Percentiles rank a stretch among this genome's conserved stretches.
Evolutionary conservation across 805 yeast species (phyloP).

Genomic region (Yueomyces sinensis): DNA sequence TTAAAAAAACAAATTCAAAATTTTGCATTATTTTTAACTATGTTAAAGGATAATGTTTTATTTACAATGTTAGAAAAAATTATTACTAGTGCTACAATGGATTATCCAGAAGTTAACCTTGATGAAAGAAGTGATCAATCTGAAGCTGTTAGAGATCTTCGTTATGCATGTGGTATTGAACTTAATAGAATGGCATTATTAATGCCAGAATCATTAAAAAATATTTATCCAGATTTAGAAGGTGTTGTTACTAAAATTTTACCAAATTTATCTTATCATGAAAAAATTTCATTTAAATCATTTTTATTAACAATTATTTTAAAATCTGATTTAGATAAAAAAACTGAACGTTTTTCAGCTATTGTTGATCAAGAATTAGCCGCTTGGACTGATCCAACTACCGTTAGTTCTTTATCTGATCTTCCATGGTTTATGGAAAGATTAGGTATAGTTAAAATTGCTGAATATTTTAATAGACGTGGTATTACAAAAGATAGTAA

Average conservation of each 20-base stretch:
- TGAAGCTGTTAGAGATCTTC: conserved; percentile 71
- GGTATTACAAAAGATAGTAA: conserved; percentile 69
- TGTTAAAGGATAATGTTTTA: conserved; percentile 70
- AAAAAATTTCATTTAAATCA: conserved; percentile 85
- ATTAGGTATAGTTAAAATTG: conserved; percentile 86
- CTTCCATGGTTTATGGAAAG: conserved; percentile 98
- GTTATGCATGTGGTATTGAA: conserved; percentile 91
- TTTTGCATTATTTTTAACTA: conserved; percentile 85
- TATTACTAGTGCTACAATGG: conserved; percentile 74
- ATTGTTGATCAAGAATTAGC: conserved; percentile 88
- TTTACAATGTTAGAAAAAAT: conserved; percentile 74
- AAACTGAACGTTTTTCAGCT: conserved; percentile 63
- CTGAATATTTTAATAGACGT: conserved; percentile 74
- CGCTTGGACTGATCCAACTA: conserved; percentile 88
- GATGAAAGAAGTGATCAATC: conserved; percentile 53
- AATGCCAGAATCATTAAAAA: conserved; percentile 83
- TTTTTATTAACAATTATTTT: conserved; percentile 86
- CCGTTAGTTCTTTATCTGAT: conserved; percentile 79
- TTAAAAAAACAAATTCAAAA: conserved; percentile 82
- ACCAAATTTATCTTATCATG: conserved; percentile 73
- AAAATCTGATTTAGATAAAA: conserved; percentile 60
- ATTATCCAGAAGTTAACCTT: conserved; percentile 45
- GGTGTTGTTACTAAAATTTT: conserved; percentile 62
- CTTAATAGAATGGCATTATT: conserved; percentile 84
- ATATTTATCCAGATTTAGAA: conserved; percentile 72